phyloP scores from a whole-genome alignment of 495 filamentous ascomycete genomes.

The Hypoxylon perforatum region DNA sequence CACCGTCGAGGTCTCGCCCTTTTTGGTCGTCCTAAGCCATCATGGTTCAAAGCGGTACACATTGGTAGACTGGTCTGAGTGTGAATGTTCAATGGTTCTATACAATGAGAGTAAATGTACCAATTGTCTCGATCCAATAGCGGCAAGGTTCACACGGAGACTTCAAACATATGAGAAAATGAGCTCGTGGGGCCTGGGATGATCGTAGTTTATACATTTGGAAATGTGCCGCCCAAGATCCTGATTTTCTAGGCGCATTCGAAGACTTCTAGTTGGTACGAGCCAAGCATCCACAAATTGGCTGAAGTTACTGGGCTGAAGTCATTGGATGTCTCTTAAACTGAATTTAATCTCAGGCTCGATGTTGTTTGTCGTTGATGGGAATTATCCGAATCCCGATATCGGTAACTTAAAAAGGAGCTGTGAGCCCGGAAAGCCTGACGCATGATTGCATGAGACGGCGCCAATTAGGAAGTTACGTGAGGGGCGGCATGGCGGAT shows the following conservation, averaged over 20 bases:
- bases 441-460: constrained; percentile 42
- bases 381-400: constrained; percentile 12
- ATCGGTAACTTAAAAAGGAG: constrained; percentile 13
- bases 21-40: constrained; percentile 13
- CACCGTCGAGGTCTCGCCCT: constrained; percentile 18
- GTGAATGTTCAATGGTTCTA: constrained; percentile 18
- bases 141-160: constrained; percentile 15
- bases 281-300: too few relatives aligned
- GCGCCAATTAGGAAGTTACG: constrained; percentile 37
- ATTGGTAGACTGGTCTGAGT: constrained; percentile 23
- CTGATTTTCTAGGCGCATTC: constrained; percentile 12
- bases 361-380: too few relatives aligned
- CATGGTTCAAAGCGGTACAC: neutral
- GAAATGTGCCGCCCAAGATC: constrained; percentile 12
- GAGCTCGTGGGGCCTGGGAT: constrained; percentile 18
- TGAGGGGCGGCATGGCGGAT: too few relatives aligned
- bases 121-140: constrained; percentile 10
- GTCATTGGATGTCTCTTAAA: too few relatives aligned
- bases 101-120: too few relatives aligned
- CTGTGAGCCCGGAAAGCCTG: neutral
- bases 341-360: too few relatives aligned
- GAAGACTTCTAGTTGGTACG: constrained; percentile 26
- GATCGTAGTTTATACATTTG: constrained; percentile 28
- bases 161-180: constrained; percentile 21
- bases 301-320: too few relatives aligned